These are phyloP conservation scores for Candida suzukii DNA, from an alignment of 805 yeast genomes.

Conservation along the genomic window DNA sequence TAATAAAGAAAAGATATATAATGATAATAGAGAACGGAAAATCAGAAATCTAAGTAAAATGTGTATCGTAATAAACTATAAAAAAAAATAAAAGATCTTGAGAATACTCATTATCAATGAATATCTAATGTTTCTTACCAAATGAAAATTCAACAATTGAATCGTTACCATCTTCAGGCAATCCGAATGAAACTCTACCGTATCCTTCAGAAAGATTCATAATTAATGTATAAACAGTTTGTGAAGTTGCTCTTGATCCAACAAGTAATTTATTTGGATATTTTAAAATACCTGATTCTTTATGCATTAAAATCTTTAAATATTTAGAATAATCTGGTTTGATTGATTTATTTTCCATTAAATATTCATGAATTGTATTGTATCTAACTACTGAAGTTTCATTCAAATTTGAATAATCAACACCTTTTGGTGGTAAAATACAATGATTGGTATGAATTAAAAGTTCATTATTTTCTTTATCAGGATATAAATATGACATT, in stretches of 20 bases:
- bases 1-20: no score
- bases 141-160: background rate
- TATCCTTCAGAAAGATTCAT: slow-evolving; percentile 1
- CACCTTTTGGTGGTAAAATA: slow-evolving; percentile 2
- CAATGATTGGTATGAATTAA: slow-evolving; percentile 7
- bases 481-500: slow-evolving; percentile 1
- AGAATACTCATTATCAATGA: no score
- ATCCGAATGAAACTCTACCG: slow-evolving; percentile 4
- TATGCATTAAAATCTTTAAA: slow-evolving; percentile 2
- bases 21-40: no score
- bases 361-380: slow-evolving; percentile 1
- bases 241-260: slow-evolving; percentile 1
- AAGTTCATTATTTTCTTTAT: background rate
- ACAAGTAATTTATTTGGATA: background rate
- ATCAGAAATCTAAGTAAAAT: no score
- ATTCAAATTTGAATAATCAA: background rate
- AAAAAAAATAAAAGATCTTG: no score
- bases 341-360: background rate
- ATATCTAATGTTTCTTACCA: background rate
- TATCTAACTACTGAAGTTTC: slow-evolving; percentile 2
- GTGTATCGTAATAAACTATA: no score
- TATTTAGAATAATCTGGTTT: slow-evolving; percentile 1
- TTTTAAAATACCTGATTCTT: slow-evolving; percentile 3
- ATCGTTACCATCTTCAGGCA: background rate
- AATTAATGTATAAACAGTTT: slow-evolving; percentile 5